These are phyloP conservation scores for Wickerhamomyces queroliae DNA, from an alignment of 805 yeast species.

Conservation along the genomic window DNA sequence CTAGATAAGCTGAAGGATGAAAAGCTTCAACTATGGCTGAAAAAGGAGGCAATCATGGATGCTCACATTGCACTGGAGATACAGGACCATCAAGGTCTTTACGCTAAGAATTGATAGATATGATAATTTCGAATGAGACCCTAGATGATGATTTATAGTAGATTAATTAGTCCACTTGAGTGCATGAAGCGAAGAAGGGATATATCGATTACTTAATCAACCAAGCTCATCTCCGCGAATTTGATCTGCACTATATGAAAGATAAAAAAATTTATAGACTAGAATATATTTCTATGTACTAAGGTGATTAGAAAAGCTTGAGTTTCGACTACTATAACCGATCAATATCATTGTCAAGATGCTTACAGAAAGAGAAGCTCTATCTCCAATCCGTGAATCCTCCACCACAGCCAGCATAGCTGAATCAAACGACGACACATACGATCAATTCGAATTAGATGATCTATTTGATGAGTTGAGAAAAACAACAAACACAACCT, in stretches of 20 bases:
- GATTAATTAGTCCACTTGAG: too few species aligned
- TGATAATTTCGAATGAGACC: neutral
- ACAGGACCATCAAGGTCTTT: constrained; percentile 3
- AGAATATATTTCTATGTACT: neutral
- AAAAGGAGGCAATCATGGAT: constrained; percentile 38
- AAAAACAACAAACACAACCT: constrained; percentile 6
- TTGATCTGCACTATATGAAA: neutral
- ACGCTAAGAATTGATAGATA: neutral
- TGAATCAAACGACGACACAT: constrained; percentile 7
- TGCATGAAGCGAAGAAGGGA: too few species aligned
- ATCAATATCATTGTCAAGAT: neutral
- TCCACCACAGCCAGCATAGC: constrained; percentile 4
- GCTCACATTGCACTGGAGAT: constrained; percentile 32
- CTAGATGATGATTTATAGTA: too few species aligned
- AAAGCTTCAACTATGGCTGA: constrained; percentile 30
- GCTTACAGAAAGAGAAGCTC: neutral
- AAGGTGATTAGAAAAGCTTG: neutral
- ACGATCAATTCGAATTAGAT: constrained; percentile 21
- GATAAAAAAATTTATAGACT: neutral
- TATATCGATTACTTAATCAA: neutral
- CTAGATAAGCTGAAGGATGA: constrained; percentile 25
- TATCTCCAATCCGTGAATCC: constrained; percentile 14
- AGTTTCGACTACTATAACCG: neutral
- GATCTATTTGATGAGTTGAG: constrained; percentile 28
- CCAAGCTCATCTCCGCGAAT: neutral